Evolutionary conservation across 148 eudicot species (phyloP).

Genomic region (Simmondsia chinensis): DNA sequence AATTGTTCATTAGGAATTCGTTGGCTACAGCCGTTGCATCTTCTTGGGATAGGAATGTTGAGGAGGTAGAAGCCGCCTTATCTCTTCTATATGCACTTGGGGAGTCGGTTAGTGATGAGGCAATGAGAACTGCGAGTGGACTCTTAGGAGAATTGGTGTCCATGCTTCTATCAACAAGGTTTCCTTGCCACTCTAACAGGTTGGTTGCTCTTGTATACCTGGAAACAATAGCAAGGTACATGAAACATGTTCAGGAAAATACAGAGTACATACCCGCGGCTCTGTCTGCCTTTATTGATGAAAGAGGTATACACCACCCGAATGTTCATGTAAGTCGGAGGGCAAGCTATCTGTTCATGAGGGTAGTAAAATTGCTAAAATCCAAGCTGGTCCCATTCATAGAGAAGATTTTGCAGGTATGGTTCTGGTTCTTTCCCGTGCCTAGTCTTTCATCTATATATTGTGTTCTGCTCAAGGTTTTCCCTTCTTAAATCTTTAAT

Average conservation of each 20-base stretch:
- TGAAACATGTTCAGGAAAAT: constrained; percentile 77
- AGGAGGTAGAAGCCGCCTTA: constrained; percentile 94
- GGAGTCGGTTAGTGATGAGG: constrained; percentile 77
- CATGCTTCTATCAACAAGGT: constrained; percentile 73
- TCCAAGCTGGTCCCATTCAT: constrained; percentile 81
- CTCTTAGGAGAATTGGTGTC: constrained; percentile 70
- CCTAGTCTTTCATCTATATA: neutral
- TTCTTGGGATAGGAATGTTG: constrained; percentile 63
- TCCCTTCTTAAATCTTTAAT: neutral
- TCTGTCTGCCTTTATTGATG: constrained; percentile 77
- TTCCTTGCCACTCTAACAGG: constrained; percentile 86
- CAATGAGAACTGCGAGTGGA: constrained; percentile 62
- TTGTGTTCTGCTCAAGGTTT: neutral
- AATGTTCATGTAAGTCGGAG: constrained; percentile 77
- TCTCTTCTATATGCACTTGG: constrained; percentile 85
- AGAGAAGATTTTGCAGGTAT: constrained; percentile 90
- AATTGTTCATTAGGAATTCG: constrained; percentile 63
- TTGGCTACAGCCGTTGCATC: constrained; percentile 51
- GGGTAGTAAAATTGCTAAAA: constrained; percentile 76
- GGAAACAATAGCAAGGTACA: constrained; percentile 77
- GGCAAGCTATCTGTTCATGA: constrained; percentile 96
- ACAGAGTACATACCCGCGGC: constrained; percentile 60
- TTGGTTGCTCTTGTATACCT: constrained; percentile 86
- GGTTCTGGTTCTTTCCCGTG: constrained; percentile 2
- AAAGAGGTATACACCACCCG: constrained; percentile 91